Evolutionary conservation across 352 stramenopile genomes (phyloP).

Genomic region (Globisporangium splendens): DNA sequence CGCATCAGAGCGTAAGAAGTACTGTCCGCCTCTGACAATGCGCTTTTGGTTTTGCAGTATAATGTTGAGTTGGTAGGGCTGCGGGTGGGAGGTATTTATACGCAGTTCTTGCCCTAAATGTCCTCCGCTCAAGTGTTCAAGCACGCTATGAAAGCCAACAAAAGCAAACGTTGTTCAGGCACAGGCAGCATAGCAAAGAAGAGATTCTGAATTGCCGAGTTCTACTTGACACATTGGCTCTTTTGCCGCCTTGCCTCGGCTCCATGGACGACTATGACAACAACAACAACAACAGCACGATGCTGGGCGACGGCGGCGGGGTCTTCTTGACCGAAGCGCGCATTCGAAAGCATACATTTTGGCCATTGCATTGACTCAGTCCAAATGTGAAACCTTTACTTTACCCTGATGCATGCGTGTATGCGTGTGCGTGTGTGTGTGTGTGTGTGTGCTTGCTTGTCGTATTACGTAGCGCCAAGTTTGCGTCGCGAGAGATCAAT

Average conservation of each 20-base stretch:
- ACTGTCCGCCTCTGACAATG: too few species aligned
- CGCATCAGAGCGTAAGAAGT: too few species aligned
- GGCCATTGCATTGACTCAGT: neutral
- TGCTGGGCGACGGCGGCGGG: constrained; percentile 40
- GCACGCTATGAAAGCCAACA: too few species aligned
- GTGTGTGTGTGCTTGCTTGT: neutral
- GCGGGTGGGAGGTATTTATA: too few species aligned
- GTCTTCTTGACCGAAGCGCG: constrained; percentile 79
- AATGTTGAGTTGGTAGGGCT: too few species aligned
- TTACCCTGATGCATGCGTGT: neutral
- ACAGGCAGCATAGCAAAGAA: too few species aligned
- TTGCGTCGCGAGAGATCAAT: constrained; percentile 50
- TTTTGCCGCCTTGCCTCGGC: neutral
- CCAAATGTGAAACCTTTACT: neutral
- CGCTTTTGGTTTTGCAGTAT: too few species aligned
- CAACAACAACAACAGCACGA: constrained; percentile 20
- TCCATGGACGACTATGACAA: constrained; percentile 7
- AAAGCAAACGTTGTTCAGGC: too few species aligned
- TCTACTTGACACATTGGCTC: neutral
- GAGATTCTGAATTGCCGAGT: too few species aligned
- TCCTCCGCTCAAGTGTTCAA: too few species aligned
- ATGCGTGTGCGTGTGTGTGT: neutral
- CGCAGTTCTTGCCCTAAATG: too few species aligned
- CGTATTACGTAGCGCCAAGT: constrained; percentile 26
- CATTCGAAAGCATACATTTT: constrained; percentile 21